Percentiles rank a stretch among this genome's conserved stretches.
phyloP scores from a whole-genome alignment of 306 rosid genomes.

The Carpinus viminea region DNA sequence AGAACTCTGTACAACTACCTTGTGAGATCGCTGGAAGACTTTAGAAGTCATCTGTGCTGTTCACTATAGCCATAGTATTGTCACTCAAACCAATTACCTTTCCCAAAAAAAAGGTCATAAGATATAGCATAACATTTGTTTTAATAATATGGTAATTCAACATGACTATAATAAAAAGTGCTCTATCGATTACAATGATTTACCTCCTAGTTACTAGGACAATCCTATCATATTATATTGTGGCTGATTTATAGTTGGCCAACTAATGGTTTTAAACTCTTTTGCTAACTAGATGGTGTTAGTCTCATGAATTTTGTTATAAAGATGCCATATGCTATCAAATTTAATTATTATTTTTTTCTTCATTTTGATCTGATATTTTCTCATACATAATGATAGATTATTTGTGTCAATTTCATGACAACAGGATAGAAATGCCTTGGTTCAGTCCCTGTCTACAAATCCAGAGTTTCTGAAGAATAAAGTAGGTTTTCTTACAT shows the following conservation, averaged over 20 bases:
- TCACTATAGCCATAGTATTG: background rate
- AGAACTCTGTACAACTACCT: background rate
- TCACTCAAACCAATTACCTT: background rate
- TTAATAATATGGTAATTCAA: background rate
- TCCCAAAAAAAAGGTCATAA: background rate
- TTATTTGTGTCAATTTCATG: constrained; percentile 14
- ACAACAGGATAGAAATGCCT: constrained; percentile 75
- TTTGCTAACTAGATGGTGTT: background rate
- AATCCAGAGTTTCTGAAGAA: constrained; percentile 87
- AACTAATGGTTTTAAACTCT: background rate
- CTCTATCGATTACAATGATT: background rate
- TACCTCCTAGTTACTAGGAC: background rate
- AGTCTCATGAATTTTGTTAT: background rate
- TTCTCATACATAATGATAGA: background rate
- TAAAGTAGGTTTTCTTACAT: constrained; percentile 50
- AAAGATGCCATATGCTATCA: background rate
- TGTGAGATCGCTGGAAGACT: background rate
- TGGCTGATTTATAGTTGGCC: too few relatives aligned
- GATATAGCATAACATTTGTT: background rate
- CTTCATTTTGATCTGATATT: background rate
- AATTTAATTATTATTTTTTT: background rate
- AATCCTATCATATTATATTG: background rate
- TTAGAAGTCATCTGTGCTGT: background rate
- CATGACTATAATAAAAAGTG: background rate
- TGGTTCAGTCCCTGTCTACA: constrained; percentile 84